phyloP scores from a whole-genome alignment of 306 rosid species.

The Trifolium pratense region DNA sequence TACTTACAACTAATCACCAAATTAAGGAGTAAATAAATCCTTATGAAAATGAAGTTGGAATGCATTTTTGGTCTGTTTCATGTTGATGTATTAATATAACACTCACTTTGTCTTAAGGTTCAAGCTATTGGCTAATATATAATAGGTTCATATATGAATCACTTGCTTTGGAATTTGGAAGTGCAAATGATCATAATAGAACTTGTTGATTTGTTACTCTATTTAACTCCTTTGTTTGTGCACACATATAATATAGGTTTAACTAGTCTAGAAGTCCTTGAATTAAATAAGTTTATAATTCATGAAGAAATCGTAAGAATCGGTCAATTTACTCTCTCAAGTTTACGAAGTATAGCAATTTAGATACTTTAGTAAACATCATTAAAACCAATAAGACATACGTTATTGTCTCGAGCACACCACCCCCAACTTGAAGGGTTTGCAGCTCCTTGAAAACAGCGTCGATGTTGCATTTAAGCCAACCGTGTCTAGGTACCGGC shows the following conservation, averaged over 20 bases:
- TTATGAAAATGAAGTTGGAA: slow-evolving; percentile 29
- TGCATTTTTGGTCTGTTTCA: slow-evolving; percentile 2
- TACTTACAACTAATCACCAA: slow-evolving; percentile 13
- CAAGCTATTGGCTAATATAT: neutral
- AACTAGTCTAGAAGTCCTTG: neutral
- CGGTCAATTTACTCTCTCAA: no score
- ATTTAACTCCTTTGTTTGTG: neutral
- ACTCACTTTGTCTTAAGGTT: neutral
- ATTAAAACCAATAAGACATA: no score
- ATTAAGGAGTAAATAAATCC: slow-evolving; percentile 29
- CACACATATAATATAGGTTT: neutral
- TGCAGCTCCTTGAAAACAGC: no score
- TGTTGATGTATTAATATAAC: neutral
- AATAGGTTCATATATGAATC: neutral
- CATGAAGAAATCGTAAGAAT: no score
- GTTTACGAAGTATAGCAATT: no score
- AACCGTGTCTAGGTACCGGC: no score
- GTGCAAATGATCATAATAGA: neutral
- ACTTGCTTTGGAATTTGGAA: neutral
- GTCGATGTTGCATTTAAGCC: no score
- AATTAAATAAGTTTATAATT: neutral
- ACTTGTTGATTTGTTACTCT: neutral
- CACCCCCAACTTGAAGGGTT: no score
- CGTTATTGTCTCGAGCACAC: no score
- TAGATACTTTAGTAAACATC: no score